Percentiles rank a stretch among this genome's conserved stretches.
phyloP scores from a whole-genome alignment of 495 filamentous ascomycete genomes.

The Neurospora sp. region DNA sequence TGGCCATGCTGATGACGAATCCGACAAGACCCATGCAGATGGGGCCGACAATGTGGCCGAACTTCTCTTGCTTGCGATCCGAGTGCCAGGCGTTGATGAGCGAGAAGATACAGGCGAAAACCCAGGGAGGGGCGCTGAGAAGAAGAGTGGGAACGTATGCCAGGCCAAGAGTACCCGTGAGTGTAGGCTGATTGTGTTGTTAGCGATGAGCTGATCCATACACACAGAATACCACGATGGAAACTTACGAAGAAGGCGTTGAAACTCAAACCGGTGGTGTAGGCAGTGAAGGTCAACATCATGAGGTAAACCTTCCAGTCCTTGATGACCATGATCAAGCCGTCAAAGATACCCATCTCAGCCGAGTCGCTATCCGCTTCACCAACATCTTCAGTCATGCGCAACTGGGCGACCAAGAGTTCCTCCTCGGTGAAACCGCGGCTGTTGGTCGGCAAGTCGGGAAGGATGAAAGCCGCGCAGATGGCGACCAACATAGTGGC shows the following conservation, averaged over 20 bases:
- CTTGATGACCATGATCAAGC: constrained; percentile 56
- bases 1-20: constrained; percentile 63
- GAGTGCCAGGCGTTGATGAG: constrained; percentile 66
- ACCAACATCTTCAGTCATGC: constrained; percentile 67
- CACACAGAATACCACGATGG: constrained; percentile 40
- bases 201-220: constrained; percentile 29
- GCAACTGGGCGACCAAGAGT: constrained; percentile 52
- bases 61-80: constrained; percentile 61
- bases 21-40: constrained; percentile 56
- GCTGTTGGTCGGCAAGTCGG: constrained; percentile 64
- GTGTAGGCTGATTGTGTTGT: constrained; percentile 61
- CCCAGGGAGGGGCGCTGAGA: constrained; percentile 65
- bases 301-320: constrained; percentile 57
- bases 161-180: constrained; percentile 64
- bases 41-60: constrained; percentile 61
- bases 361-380: constrained; percentile 56
- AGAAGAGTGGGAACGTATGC: constrained; percentile 57
- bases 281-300: constrained; percentile 33
- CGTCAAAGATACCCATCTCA: constrained; percentile 49
- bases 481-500: constrained; percentile 34
- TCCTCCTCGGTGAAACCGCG: constrained; percentile 59
- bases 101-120: constrained; percentile 56
- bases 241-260: constrained; percentile 44
- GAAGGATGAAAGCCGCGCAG: constrained; percentile 49
- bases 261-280: constrained; percentile 25